Evolutionary conservation across 106 monocot genomes (phyloP), one percentile per base, ranked within the genome.

Genomic region (Allium sativum): DNA sequence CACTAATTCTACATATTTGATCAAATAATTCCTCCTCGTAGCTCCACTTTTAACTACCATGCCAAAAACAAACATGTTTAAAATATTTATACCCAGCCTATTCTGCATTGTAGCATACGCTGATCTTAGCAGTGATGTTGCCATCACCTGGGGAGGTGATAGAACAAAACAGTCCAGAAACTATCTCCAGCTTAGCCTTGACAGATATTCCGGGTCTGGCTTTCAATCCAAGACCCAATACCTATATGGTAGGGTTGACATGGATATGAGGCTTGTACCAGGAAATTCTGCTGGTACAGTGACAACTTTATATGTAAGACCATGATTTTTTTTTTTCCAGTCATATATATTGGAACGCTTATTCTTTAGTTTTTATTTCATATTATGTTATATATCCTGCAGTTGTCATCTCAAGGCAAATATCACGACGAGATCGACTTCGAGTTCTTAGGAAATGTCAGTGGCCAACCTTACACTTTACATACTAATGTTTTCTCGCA

Each of bases 221-320:
- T 80, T 80, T 48, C 80, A 76, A 48, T 76, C 80, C 9, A 67
- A 59, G 67, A 58, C 68, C 9, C 52, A 76, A 63, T 80, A 67
- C 42, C 53, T 80, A 19, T 80, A 58, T 44, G 80, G 80, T 20
- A 52, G 59, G 45, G 62, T 80, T 48, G 80, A 80, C 41, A 63
- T 80, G 67, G 71, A 76, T 58, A 52, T 80, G 21, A 80, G 76
- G 63, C 80, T 80, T 13, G 72, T 80, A 44, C 64, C 67, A 9
- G 80, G 76, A 6, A 67, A 80, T 62, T 80, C 80, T 21, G 80
- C 80, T 9, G 80, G 80, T 6, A 76, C 76, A 6, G 80, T 80
- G 61, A 64, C 80, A 41, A 66, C 80, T 8, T 76, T 62, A 56
- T 80, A 80, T 53, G 75, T 76, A 70, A 20, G 9, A 3, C 7